phyloP scores from a whole-genome alignment of 495 filamentous ascomycete genomes.

The Penicillium crystallinum region DNA sequence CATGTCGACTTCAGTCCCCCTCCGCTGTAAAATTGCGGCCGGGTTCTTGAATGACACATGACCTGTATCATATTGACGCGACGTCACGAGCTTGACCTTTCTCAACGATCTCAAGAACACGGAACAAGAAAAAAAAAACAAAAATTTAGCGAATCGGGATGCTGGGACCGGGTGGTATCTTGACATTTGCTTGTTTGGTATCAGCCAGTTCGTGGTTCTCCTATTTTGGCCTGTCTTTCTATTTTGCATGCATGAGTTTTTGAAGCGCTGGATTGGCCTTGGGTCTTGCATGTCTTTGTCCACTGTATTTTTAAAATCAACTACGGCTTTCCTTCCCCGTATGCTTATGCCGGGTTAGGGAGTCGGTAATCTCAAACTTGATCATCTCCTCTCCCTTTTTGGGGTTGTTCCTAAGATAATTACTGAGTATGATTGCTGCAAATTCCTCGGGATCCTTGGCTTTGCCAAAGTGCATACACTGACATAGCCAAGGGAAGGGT shows the following conservation, averaged over 20 bases:
- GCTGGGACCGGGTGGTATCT: background rate
- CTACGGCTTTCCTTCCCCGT: slow-evolving; percentile 14
- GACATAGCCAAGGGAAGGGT: no score
- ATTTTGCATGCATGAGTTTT: slow-evolving; percentile 36
- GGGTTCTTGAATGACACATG: slow-evolving; percentile 6
- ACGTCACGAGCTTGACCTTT: slow-evolving; percentile 30
- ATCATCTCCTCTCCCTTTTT: slow-evolving; percentile 37
- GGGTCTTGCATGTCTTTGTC: slow-evolving; percentile 39
- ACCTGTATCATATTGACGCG: slow-evolving; percentile 39
- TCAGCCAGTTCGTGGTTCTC: background rate
- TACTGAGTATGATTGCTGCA: no score
- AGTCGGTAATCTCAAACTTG: slow-evolving; percentile 32
- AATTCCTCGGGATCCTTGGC: no score
- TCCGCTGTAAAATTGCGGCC: slow-evolving; percentile 14
- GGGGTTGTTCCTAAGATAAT: slow-evolving; percentile 23
- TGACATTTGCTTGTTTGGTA: background rate
- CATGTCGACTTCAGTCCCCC: background rate
- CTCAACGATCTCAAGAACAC: slow-evolving; percentile 25
- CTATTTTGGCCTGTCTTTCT: slow-evolving; percentile 16
- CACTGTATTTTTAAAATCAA: slow-evolving; percentile 37
- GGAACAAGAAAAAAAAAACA: slow-evolving; percentile 10
- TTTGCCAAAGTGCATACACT: no score
- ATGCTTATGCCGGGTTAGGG: slow-evolving; percentile 8
- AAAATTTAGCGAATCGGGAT: slow-evolving; percentile 13
- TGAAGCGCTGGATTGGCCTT: slow-evolving; percentile 42